Evolutionary conservation across 441 rosid species (phyloP), one percentile per base, ranked within the genome.

Genomic region (Erodium trifolium): DNA sequence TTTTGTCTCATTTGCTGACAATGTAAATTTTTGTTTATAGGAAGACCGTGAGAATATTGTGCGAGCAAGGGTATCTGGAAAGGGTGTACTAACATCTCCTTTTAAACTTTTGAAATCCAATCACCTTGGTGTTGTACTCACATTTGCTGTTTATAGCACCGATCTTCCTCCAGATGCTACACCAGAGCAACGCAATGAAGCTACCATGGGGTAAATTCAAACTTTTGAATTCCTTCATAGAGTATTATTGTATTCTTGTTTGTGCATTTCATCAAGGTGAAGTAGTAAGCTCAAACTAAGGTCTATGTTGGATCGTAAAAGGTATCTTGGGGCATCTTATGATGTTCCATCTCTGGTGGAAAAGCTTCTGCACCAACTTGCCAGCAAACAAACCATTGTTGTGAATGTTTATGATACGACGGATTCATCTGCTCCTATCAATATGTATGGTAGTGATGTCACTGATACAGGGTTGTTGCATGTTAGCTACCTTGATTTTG

Each of bases 71-170:
- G 91, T 88, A 69, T 82, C 97, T 43, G 96, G 99, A 68, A 94
- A 91, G 81, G 99, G 97, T 73, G 99, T 90, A 35, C 70, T 94
- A 78, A 94, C 99, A 68, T 86, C 97, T 80, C 99, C 99, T 16
- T 94, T 94, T 76, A 90, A 91, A 83, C 90, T 94, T 73, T 78
- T 91, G 72, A 94, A 94, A 80, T 91, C 96, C 51, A 91, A 94
- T 78, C 90, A 91, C 74, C 80, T 91, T 47, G 97, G 99, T 13
- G 96, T 94, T 31, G 96, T 94, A 29, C 88, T 94, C 71, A 91
- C 97, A 55, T 94, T 94, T 83, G 96, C 97, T 62, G 91, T 91
- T 51, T 94, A 94, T 81, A 78, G 82, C 73, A 73, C 77, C 47
- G 85, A 81, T 62, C 84, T 94, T 31, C 91, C 92, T 41, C 80